These are phyloP conservation scores for Phytophthora sansomeana DNA, from an alignment of 352 stramenopile species.

Conservation along the genomic window DNA sequence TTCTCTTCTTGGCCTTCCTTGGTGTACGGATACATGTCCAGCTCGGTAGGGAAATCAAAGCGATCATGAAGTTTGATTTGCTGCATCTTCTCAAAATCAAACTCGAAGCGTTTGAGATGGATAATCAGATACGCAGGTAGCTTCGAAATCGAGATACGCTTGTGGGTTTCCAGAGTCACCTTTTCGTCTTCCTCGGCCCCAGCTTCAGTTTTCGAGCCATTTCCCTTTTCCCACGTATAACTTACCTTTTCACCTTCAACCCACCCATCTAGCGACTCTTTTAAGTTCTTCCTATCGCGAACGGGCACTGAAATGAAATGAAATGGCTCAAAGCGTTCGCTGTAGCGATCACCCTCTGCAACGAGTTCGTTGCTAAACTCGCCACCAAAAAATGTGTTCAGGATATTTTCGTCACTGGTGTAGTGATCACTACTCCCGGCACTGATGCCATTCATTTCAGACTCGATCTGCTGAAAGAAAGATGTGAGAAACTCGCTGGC, in stretches of 20 bases:
- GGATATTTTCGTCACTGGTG: constrained; percentile 74
- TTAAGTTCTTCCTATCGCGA: constrained; percentile 86
- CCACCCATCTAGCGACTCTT: constrained; percentile 88
- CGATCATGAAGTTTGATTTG: constrained; percentile 95
- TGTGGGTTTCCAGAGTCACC: constrained; percentile 90
- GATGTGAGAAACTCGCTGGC: constrained; percentile 93
- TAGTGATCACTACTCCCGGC: constrained; percentile 35
- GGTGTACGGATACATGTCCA: constrained; percentile 92
- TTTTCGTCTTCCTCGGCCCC: constrained; percentile 57
- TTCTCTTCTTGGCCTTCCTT: constrained; percentile 86
- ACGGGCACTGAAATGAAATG: constrained; percentile 92
- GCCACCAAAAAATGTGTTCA: constrained; percentile 90
- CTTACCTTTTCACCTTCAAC: constrained; percentile 91
- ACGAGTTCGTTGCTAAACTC: constrained; percentile 94
- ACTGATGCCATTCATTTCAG: constrained; percentile 86
- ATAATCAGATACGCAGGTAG: constrained; percentile 93
- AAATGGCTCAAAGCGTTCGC: constrained; percentile 90
- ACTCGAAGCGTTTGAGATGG: constrained; percentile 96
- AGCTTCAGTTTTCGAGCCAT: constrained; percentile 22
- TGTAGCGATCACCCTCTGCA: constrained; percentile 87
- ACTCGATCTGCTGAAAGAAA: constrained; percentile 95
- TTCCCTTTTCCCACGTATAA: constrained; percentile 88
- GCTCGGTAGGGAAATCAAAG: constrained; percentile 92
- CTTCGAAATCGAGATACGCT: constrained; percentile 90
- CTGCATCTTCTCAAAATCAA: constrained; percentile 95